Base-by-base conservation (phyloP, 352 stramenopile species). In the Phytophthora vignae region DNA sequence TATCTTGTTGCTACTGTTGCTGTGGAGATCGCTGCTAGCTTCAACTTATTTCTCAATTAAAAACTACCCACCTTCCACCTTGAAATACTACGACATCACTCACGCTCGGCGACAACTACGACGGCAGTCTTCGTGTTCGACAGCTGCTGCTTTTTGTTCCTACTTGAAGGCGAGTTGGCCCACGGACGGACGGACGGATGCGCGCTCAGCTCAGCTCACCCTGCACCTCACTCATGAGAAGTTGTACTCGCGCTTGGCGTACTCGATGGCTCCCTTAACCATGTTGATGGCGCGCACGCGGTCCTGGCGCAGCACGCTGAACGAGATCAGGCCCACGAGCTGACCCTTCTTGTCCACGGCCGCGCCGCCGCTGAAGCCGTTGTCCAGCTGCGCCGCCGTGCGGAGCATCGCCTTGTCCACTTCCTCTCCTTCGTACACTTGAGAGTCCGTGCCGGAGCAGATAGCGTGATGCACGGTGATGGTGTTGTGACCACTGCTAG, bases 391-490 rank as follows among this genome's bases (percentile, higher is more conserved):
- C 19, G 90, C 90, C 7, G 90, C 90, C 12, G 90, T 94, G 52
- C 90, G 88, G 36, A 96, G 74, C 88, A 96, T 94, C 22, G 90
- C 90, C 69, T 96, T 96, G 77, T 85, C 85, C 7, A 96, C 84
- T 70, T 96, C 90, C 68, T 93, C 84, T 50, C 86, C 87, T 48
- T 95, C 82, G 67, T 94, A 96, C 31, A 94, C 75, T 74, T 96
- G 90, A 60, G 87, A 94, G 67, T 96, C 90, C 27, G 90, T 96
- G 53, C 90, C 90, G 3, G 90, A 96, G 69, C 90, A 96, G 63
- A 96, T 96, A n/a, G 90, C 90, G 62, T 95, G 88, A 69, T 96
- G 90, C 60, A 96, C 90, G 2, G 90, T 96, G 75, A 96, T 96
- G 22, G 90, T 96, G 69, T 96, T 96, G 78, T 96, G 90, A 19